Percentiles rank a stretch among this genome's conserved stretches.
These are phyloP conservation scores for Apiotrichum domesticum DNA, from an alignment of 1,284 basidiomycete species.

Conservation along the genomic window DNA sequence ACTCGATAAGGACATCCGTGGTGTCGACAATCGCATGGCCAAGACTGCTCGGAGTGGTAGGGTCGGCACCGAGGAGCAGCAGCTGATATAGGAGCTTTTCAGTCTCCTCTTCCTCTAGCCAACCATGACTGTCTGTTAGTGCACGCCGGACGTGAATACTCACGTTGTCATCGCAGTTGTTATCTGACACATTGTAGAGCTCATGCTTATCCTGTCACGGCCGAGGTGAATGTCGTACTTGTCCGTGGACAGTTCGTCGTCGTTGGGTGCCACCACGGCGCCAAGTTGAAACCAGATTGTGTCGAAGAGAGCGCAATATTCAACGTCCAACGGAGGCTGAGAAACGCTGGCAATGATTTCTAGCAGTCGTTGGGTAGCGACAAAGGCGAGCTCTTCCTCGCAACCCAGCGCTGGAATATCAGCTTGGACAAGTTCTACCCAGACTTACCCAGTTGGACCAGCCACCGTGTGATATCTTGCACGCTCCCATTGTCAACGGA, in stretches of 20 bases:
- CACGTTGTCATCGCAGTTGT: no score
- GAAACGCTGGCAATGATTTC: neutral
- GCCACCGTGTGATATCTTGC: neutral
- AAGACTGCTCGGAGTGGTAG: neutral
- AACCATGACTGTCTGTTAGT: no score
- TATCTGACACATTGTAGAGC: no score
- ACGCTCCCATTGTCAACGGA: neutral
- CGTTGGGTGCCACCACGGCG: neutral
- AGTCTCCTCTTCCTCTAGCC: neutral
- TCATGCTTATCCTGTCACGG: neutral
- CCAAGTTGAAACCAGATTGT: neutral
- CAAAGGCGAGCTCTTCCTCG: neutral
- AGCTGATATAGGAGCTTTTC: neutral
- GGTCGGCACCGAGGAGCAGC: neutral
- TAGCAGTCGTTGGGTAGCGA: neutral
- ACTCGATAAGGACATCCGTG: neutral
- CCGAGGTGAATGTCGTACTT: no score
- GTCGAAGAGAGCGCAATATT: no score
- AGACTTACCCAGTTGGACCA: constrained; percentile 1
- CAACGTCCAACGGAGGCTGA: no score
- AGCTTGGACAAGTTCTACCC: neutral
- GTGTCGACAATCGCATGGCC: neutral
- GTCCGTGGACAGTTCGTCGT: no score
- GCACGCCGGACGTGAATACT: no score
- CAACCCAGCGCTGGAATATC: neutral